These are phyloP conservation scores for Graphilbum fragrans DNA, from an alignment of 2,329 filamentous ascomycete genomes.

Conservation along the genomic window DNA sequence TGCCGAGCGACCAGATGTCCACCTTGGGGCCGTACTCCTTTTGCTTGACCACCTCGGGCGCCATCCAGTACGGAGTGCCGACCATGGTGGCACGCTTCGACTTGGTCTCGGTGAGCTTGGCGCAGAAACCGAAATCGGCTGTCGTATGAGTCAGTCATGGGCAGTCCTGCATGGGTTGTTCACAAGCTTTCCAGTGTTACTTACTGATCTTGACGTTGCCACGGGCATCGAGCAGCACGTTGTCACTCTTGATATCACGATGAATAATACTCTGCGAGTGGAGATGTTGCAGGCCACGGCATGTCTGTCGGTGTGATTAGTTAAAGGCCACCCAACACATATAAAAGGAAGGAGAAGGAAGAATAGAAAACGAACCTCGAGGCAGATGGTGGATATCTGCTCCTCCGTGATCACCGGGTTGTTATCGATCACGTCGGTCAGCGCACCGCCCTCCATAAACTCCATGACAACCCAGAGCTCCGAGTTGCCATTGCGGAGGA, in stretches of 20 bases:
- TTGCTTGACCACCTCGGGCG: conserved; percentile 96
- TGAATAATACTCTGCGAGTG: conserved; percentile 97
- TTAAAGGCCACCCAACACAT: background rate
- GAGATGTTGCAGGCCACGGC: conserved; percentile 85
- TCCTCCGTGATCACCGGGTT: conserved; percentile 89
- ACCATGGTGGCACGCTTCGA: conserved; percentile 99
- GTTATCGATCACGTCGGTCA: conserved; percentile 98
- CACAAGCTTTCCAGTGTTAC: conserved; percentile 31
- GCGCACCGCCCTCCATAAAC: conserved; percentile 95
- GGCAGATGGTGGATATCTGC: conserved; percentile 94
- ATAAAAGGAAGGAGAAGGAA: background rate
- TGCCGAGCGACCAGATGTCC: conserved; percentile 96
- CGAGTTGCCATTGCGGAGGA: conserved; percentile 84
- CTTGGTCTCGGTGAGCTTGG: conserved; percentile 93
- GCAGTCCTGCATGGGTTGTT: background rate
- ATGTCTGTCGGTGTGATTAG: conserved; percentile 51
- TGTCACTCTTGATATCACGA: conserved; percentile 98
- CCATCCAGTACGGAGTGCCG: conserved; percentile 99
- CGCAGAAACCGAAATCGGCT: conserved; percentile 99
- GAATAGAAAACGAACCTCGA: conserved; percentile 44
- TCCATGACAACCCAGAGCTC: conserved; percentile 99
- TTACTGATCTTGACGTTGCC: conserved; percentile 96
- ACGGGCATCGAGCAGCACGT: conserved; percentile 84
- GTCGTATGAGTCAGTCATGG: conserved; percentile 2
- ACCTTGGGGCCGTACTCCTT: conserved; percentile 98